Evolutionary conservation across 345 rosid species (phyloP).

Genomic region (Populus euphratica): DNA sequence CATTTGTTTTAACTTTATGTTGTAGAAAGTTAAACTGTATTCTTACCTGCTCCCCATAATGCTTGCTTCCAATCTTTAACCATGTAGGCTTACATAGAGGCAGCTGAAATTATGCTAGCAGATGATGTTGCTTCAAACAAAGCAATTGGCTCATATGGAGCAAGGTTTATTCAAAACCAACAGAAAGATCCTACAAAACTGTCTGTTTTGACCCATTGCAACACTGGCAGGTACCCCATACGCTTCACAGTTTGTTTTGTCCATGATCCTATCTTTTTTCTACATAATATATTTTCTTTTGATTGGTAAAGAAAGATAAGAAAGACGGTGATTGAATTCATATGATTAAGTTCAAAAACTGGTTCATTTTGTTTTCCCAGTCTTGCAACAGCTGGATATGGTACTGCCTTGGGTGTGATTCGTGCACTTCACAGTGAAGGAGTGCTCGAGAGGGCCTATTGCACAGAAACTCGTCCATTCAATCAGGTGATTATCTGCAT

Average conservation of each 20-base stretch:
- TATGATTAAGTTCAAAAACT: background rate
- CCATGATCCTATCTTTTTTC: background rate
- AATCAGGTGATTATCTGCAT: constrained; percentile 59
- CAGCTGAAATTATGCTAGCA: constrained; percentile 77
- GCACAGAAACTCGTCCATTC: constrained; percentile 98
- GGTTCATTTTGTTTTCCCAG: constrained; percentile 34
- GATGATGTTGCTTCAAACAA: constrained; percentile 91
- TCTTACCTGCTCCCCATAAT: background rate
- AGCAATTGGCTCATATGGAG: constrained; percentile 80
- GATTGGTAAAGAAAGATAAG: constrained; percentile 5
- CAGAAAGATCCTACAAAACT: constrained; percentile 41
- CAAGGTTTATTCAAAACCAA: constrained; percentile 47
- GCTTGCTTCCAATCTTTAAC: constrained; percentile 9
- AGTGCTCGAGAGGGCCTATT: constrained; percentile 72
- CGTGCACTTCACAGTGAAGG: constrained; percentile 74
- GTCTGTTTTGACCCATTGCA: constrained; percentile 89
- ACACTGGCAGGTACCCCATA: constrained; percentile 73
- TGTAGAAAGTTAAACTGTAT: background rate
- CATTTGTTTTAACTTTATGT: background rate
- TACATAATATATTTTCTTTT: background rate
- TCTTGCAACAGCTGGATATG: constrained; percentile 98
- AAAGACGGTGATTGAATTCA: background rate
- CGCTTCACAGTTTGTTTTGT: background rate
- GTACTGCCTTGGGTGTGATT: constrained; percentile 91
- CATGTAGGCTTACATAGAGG: constrained; percentile 62